Evolutionary conservation across 2,329 filamentous ascomycete genomes (phyloP).

Genomic region (Monilinia vaccinii-corymbosi): DNA sequence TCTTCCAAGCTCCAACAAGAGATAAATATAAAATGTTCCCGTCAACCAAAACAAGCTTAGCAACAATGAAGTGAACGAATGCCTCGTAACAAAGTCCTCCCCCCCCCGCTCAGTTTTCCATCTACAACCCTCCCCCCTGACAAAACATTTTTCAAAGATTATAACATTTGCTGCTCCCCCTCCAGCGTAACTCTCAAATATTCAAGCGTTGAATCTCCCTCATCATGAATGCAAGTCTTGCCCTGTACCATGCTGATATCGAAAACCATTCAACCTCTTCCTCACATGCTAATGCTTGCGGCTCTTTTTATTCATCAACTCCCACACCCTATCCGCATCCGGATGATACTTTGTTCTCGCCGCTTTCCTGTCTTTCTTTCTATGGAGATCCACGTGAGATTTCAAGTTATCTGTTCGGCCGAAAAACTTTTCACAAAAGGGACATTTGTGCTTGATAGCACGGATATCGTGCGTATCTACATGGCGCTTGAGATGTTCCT

Average conservation of each 20-base stretch:
- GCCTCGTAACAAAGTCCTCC: background rate
- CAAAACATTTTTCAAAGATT: background rate
- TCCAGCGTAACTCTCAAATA: background rate
- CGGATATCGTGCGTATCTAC: constrained; percentile 34
- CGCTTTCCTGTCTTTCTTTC: constrained; percentile 9
- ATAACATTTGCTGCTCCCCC: background rate
- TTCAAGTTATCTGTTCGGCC: constrained; percentile 23
- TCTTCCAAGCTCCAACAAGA: background rate
- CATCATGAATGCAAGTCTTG: background rate
- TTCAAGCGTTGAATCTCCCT: background rate
- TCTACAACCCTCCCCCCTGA: background rate
- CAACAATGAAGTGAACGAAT: background rate
- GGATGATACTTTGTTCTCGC: constrained; percentile 11
- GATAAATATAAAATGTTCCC: background rate
- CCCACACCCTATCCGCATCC: background rate
- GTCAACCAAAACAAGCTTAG: background rate
- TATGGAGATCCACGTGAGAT: constrained; percentile 18
- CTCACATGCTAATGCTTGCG: background rate
- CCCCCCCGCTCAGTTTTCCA: background rate
- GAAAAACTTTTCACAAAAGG: constrained; percentile 19
- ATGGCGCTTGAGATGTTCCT: constrained; percentile 41
- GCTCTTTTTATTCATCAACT: background rate
- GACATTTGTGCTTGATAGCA: constrained; percentile 11
- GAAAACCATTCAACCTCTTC: background rate
- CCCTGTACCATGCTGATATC: background rate